Conservation (phyloP, 2,329 filamentous ascomycete species). For the Cladosporium sp. region DNA sequence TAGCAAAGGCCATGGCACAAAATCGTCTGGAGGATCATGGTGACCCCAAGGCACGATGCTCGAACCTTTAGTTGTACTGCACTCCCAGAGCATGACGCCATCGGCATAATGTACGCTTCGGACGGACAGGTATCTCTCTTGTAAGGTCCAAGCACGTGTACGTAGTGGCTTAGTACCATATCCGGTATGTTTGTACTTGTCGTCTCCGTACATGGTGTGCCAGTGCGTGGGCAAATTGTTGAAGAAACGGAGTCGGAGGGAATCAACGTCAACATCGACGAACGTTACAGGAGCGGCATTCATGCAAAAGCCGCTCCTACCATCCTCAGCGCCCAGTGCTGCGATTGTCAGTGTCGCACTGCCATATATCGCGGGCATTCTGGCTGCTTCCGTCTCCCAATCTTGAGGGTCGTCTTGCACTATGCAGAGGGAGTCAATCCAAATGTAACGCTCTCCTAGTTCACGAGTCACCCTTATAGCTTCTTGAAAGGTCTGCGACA, state of each 20-base stretch:
- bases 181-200: no score
- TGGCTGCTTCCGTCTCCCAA: conserved; percentile 5
- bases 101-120: not conserved
- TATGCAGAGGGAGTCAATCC: conserved; percentile 18
- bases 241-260: no score
- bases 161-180: not conserved
- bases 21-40: not conserved
- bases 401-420: conserved; percentile 16
- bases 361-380: not conserved
- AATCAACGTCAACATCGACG: not conserved
- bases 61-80: not conserved
- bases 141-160: not conserved
- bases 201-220: no score
- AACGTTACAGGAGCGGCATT: not conserved
- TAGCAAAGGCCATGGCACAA: not conserved
- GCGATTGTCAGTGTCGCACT: not conserved
- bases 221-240: no score
- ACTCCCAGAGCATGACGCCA: not conserved
- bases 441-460: conserved; percentile 11
- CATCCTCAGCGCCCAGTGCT: not conserved
- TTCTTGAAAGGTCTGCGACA: conserved; percentile 7
- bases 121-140: not conserved
- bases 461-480: not conserved
- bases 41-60: not conserved
- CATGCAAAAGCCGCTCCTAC: not conserved